These are phyloP conservation scores for Pisolithus thermaeus DNA, from an alignment of 1,284 basidiomycete genomes.

Conservation along the genomic window DNA sequence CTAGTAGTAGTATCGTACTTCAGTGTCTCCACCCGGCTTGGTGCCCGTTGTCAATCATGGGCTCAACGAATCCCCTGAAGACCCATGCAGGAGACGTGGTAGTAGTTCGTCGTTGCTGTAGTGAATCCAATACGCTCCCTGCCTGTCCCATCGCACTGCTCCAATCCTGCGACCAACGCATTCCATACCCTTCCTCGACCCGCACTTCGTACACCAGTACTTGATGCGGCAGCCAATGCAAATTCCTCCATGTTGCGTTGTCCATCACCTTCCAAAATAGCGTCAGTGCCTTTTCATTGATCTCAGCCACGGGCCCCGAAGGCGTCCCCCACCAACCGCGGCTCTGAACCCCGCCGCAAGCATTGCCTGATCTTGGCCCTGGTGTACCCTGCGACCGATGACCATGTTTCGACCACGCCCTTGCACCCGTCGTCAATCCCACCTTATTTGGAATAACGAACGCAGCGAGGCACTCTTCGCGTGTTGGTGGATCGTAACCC, in stretches of 20 bases:
- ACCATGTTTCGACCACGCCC: slow-evolving; percentile 57
- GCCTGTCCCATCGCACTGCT: slow-evolving; percentile 8
- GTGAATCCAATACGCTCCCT: not conserved
- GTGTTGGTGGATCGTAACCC: slow-evolving; percentile 36
- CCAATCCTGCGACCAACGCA: slow-evolving; percentile 55
- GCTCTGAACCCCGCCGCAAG: slow-evolving; percentile 4
- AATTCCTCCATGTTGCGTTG: slow-evolving; percentile 47
- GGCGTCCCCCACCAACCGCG: slow-evolving; percentile 55
- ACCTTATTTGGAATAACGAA: slow-evolving; percentile 41
- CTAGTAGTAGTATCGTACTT: not conserved
- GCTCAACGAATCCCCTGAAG: slow-evolving; percentile 58
- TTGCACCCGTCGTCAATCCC: slow-evolving; percentile 47
- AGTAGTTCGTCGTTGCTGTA: too few relatives aligned
- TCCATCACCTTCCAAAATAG: slow-evolving; percentile 49
- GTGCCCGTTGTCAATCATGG: slow-evolving; percentile 59
- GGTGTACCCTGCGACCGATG: slow-evolving; percentile 37
- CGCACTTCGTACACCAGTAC: slow-evolving; percentile 54
- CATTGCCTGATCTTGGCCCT: not conserved
- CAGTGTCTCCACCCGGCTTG: slow-evolving; percentile 50
- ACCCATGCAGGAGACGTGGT: slow-evolving; percentile 33
- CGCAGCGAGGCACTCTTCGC: slow-evolving; percentile 40
- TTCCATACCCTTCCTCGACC: slow-evolving; percentile 53
- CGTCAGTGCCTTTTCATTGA: slow-evolving; percentile 44
- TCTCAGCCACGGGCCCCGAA: slow-evolving; percentile 41
- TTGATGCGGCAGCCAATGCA: slow-evolving; percentile 56